phyloP scores from a whole-genome alignment of 495 filamentous ascomycete genomes.

The Penicilliopsis zonata region DNA sequence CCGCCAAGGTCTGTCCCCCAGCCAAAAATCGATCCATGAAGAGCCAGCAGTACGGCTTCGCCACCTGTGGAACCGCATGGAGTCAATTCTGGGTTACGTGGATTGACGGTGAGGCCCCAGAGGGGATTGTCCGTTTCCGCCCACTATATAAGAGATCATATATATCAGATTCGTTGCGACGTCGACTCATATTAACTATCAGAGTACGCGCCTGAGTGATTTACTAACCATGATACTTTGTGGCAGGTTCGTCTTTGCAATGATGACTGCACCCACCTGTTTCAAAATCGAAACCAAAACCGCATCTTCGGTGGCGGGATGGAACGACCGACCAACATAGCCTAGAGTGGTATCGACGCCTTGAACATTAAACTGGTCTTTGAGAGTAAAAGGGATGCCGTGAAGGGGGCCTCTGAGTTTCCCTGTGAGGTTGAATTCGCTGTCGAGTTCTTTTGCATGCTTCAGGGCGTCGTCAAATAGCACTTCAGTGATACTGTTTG shows the following conservation, averaged over 20 bases:
- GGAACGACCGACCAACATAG: conserved; percentile 40
- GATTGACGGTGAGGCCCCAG: conserved; percentile 40
- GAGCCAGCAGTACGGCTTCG: conserved; percentile 46
- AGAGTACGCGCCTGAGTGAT: no score
- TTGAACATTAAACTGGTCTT: conserved; percentile 56
- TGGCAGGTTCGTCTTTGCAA: conserved; percentile 50
- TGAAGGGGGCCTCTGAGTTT: conserved; percentile 48
- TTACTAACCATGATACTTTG: conserved; percentile 37
- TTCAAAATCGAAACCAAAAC: conserved; percentile 33
- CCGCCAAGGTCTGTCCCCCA: conserved; percentile 57
- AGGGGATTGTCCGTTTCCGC: conserved; percentile 43
- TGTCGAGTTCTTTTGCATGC: conserved; percentile 44
- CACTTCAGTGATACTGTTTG: conserved; percentile 53
- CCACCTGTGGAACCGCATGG: conserved; percentile 53
- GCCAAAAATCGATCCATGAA: conserved; percentile 50
- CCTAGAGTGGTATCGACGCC: conserved; percentile 46
- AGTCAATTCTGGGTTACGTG: conserved; percentile 32
- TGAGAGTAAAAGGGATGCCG: conserved; percentile 50
- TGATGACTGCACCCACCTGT: conserved; percentile 39
- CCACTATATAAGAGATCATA: conserved; percentile 22
- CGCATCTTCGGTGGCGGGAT: conserved; percentile 38
- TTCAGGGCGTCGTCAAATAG: conserved; percentile 49
- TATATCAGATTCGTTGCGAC: no score
- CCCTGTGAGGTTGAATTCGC: conserved; percentile 27
- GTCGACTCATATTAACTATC: no score